Conservation (phyloP, 495 filamentous ascomycete species). For the Parachaetomium inaequale region DNA sequence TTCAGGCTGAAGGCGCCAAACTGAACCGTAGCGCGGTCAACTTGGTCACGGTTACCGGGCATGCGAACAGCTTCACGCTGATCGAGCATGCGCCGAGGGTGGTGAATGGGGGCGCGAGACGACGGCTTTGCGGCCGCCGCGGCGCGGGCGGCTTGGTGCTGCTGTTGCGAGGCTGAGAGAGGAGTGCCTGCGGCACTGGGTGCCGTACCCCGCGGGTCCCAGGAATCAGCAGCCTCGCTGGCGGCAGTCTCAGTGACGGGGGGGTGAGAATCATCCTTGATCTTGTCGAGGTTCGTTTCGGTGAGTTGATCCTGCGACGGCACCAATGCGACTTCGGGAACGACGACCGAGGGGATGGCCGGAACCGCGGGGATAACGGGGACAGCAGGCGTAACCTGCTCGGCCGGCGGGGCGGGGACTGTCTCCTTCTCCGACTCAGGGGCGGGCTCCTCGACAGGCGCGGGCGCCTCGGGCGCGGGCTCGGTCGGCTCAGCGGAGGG, state of each 20-base stretch:
- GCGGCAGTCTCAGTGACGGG: conserved; percentile 76
- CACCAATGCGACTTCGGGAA: conserved; percentile 53
- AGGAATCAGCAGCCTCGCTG: conserved; percentile 84
- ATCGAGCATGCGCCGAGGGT: conserved; percentile 75
- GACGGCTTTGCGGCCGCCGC: conserved; percentile 71
- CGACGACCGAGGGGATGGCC: conserved; percentile 37
- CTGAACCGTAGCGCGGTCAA: conserved; percentile 90
- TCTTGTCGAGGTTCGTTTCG: conserved; percentile 83
- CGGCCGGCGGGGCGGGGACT: conserved; percentile 17
- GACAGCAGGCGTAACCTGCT: conserved; percentile 9
- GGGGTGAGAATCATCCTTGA: conserved; percentile 73
- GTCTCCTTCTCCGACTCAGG: conserved; percentile 31
- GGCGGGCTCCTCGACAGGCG: conserved; percentile 33
- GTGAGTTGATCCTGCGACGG: conserved; percentile 84
- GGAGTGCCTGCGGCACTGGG: conserved; percentile 52
- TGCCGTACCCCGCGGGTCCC: conserved; percentile 59
- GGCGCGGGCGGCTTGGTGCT: conserved; percentile 54
- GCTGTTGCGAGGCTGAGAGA: conserved; percentile 52
- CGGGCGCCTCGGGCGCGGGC: conserved; percentile 35
- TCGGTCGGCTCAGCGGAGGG: conserved; percentile 35
- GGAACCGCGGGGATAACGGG: conserved; percentile 24
- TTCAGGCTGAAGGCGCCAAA: conserved; percentile 95
- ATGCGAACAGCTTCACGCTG: conserved; percentile 98
- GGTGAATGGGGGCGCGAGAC: conserved; percentile 64
- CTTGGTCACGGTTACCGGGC: conserved; percentile 89